Evolutionary conservation across 352 stramenopile species (phyloP).

Genomic region (Pseudoperonospora humuli): DNA sequence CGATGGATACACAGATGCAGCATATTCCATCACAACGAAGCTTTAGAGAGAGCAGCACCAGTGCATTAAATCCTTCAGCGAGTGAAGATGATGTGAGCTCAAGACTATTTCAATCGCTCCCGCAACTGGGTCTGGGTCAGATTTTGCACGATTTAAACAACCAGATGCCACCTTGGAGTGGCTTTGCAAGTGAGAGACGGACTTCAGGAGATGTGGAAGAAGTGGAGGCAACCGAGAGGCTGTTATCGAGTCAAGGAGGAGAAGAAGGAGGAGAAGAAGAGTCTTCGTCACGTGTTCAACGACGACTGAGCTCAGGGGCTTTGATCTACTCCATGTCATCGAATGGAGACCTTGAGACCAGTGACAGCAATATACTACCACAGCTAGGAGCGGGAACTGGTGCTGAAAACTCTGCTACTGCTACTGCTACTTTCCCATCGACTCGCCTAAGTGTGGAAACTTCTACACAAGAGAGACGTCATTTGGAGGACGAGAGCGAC

Average conservation of each 20-base stretch:
- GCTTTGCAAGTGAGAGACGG: slow-evolving; percentile 9
- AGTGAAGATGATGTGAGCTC: slow-evolving; percentile 23
- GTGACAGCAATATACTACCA: slow-evolving; percentile 4
- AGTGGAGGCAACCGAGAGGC: slow-evolving; percentile 7
- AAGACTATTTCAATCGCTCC: slow-evolving; percentile 26
- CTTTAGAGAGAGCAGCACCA: slow-evolving; percentile 3
- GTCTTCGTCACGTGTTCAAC: slow-evolving; percentile 11
- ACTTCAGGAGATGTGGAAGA: slow-evolving; percentile 3
- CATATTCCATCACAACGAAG: slow-evolving; percentile 2
- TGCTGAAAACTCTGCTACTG: background rate
- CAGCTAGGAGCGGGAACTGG: background rate
- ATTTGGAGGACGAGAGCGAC: slow-evolving; percentile 27
- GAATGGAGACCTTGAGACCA: slow-evolving; percentile 13
- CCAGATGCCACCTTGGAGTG: slow-evolving; percentile 16
- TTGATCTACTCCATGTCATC: slow-evolving; percentile 17
- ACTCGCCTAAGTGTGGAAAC: background rate
- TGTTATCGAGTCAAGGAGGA: slow-evolving; percentile 1
- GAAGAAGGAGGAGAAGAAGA: background rate
- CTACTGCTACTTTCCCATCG: background rate
- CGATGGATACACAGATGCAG: slow-evolving; percentile 1
- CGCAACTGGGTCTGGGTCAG: slow-evolving; percentile 25
- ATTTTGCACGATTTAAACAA: slow-evolving; percentile 28
- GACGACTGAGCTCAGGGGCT: slow-evolving; percentile 11
- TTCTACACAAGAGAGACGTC: slow-evolving; percentile 10
- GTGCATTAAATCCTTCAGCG: slow-evolving; percentile 16